Base-by-base conservation (phyloP, 371 early-diverging fungal species). In the Haplosporangium sp. region DNA sequence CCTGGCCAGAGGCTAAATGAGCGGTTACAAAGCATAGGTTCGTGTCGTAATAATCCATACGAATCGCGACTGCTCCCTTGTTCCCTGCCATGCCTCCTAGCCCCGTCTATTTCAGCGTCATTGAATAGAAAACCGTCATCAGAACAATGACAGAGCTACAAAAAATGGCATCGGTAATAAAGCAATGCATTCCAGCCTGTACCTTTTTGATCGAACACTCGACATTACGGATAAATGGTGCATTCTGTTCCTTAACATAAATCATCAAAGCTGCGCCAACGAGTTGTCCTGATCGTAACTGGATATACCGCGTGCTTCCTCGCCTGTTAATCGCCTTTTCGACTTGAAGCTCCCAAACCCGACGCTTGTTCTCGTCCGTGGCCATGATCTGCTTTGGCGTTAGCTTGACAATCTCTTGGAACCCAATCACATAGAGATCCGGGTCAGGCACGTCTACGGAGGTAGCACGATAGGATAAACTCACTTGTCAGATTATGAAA, bases 401-500 rank as follows among this genome's bases (percentile, higher is more conserved):
- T 41, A 99, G 77, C 74, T 97, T 94, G 18, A 98, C 97, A 53
- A 98, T 91, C 74, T 99, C 99, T 74, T 98, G 97, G 56, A 98
- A 93, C 5, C 95, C 97, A 53, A 98, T 86, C 0, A 91, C 93
- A 47, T 91, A 88, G 10, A 98, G 79, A 72, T 98, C 94, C 0
- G 98, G 97, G 29, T 86, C 84, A 12, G 83, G 76, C 36, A 74
- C 77, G 42, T 75, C 85, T 83, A 61, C 20, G 20, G 40, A 11
- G 29, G 4, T 4, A 29, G 16, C 12, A 38, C 29, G 20, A 37
- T 50, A 18, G 16, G 21, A 23, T 1, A 2, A 46, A 36, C 16
- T 0, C 23, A 2, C 20, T n/a, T 9, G 18, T 21, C 37, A 45
- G 14, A 13, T 5, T 7, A 16, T 59, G 13, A 13, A n/a, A 3